Percentiles rank a stretch among this genome's conserved stretches.
phyloP scores from a whole-genome alignment of 129 eudicot genomes.

The Tagetes patula region DNA sequence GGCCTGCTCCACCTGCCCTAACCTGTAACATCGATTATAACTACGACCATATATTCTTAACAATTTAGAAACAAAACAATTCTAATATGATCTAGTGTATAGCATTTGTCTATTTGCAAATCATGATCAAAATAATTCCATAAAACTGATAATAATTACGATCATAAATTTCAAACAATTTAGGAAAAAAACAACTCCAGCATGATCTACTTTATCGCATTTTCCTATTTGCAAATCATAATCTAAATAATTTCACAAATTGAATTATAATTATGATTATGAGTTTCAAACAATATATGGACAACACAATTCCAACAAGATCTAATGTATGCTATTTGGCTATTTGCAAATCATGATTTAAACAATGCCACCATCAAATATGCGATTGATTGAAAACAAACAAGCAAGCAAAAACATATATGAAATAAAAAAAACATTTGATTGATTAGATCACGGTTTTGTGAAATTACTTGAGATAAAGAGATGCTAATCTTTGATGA shows the following conservation, averaged over 20 bases:
- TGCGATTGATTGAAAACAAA: slow-evolving; percentile 2
- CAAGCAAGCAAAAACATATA: background rate
- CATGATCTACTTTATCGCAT: too few species aligned
- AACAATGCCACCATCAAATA: slow-evolving; percentile 5
- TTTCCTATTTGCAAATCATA: too few species aligned
- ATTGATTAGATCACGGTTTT: slow-evolving; percentile 10
- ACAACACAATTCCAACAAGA: too few species aligned
- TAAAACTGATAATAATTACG: too few species aligned
- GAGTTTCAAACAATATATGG: too few species aligned
- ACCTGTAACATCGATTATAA: slow-evolving; percentile 32
- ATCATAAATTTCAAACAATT: too few species aligned
- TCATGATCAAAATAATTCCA: too few species aligned
- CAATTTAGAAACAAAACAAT: background rate
- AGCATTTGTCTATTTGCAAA: too few species aligned
- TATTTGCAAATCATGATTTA: slow-evolving; percentile 18
- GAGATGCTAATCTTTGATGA: slow-evolving; percentile 59
- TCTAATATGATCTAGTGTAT: too few species aligned
- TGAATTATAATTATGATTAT: too few species aligned
- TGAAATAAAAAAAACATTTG: slow-evolving; percentile 13
- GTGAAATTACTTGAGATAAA: slow-evolving; percentile 44
- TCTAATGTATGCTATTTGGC: background rate
- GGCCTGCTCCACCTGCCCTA: slow-evolving; percentile 50
- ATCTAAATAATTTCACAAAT: too few species aligned
- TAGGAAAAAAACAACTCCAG: too few species aligned
- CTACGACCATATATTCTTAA: background rate